Base-by-base conservation (phyloP, 176 grass and related monocot genomes). In the Chloris gayana region DNA sequence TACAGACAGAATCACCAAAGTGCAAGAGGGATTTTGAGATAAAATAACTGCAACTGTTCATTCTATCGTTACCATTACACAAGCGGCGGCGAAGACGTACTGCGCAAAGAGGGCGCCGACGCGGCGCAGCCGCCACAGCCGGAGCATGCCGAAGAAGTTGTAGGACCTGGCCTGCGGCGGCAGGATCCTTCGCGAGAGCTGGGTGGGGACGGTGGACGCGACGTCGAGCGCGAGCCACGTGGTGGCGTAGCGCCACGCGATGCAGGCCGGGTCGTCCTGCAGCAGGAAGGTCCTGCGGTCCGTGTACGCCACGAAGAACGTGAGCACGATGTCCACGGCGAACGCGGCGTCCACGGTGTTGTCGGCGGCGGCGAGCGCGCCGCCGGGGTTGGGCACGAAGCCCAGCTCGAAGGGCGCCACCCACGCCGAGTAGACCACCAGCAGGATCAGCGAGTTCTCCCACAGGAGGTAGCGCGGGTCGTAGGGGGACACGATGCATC, bases 401-500 rank as follows among this genome's bases (percentile, higher is more conserved):
- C 79, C 87, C 62, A 97, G 75, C 79, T 97, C 94, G 63, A 97
- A 97, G 0, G 91, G 94, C 12, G 89, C 79, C 9, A 88, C 86
- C 91, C 91, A 97, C 57, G 89, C 91, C 1, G 83, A 87, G 85
- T 92, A 94, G 73, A 90, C 46, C 32, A 97, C 94, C 12, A 97
- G 88, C 1, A 4, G 0, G 7, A 88, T 26, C 37, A 88, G 44
- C 18, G 22, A 70, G 41, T 41, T 34, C 42, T 75, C 53, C 81
- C 87, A 88, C 0, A 80, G 85, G 42, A 59, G 69, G 82, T 97
- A 97, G 13, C 64, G 82, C 0, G 69, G 69, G 81, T 97, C 85
- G 57, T 86, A 87, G 26, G 94, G 94, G 34, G 91, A 92, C 5
- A 97, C 61, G 34, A 94, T 86, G 22, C 57, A 91, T 26, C 83